Conservation (phyloP, 139 green algal species). For the Haematococcus lacustris region DNA sequence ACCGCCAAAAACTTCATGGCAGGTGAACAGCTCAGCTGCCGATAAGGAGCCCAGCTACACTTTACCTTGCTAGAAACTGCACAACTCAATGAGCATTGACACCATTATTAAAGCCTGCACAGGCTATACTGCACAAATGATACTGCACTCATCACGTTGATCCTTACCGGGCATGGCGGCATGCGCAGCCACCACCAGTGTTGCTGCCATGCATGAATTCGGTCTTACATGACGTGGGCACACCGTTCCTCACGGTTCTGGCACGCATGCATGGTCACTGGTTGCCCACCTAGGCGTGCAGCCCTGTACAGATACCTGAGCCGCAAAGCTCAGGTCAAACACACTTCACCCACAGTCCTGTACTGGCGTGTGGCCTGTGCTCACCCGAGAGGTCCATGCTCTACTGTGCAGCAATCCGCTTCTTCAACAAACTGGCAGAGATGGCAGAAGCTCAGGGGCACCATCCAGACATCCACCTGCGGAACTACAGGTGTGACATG, state of each 20-base stretch:
- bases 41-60: not conserved
- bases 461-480: slow-evolving; percentile 71
- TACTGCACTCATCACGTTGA: too few relatives aligned
- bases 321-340: too few relatives aligned
- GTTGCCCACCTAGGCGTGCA: not conserved
- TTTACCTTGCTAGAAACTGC: not conserved
- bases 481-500: slow-evolving; percentile 40
- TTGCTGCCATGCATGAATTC: too few relatives aligned
- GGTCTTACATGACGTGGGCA: too few relatives aligned
- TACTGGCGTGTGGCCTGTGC: too few relatives aligned
- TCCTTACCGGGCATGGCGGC: not conserved
- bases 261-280: not conserved
- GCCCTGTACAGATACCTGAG: too few relatives aligned
- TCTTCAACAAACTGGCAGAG: slow-evolving; percentile 53
- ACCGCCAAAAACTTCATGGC: slow-evolving; percentile 56
- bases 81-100: not conserved
- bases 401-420: slow-evolving; percentile 46
- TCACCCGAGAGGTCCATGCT: not conserved
- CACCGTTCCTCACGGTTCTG: too few relatives aligned
- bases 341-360: too few relatives aligned
- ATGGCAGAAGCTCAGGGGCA: slow-evolving; percentile 67
- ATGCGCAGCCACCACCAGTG: too few relatives aligned
- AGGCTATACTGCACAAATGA: too few relatives aligned
- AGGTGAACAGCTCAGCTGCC: slow-evolving; percentile 18
- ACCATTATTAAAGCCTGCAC: not conserved